A percentile compares a stretch with the other conserved stretches of the same genome.
These are phyloP conservation scores for Gentiana macrophylla DNA, from an alignment of 257 asterid genomes.

Conservation along the genomic window DNA sequence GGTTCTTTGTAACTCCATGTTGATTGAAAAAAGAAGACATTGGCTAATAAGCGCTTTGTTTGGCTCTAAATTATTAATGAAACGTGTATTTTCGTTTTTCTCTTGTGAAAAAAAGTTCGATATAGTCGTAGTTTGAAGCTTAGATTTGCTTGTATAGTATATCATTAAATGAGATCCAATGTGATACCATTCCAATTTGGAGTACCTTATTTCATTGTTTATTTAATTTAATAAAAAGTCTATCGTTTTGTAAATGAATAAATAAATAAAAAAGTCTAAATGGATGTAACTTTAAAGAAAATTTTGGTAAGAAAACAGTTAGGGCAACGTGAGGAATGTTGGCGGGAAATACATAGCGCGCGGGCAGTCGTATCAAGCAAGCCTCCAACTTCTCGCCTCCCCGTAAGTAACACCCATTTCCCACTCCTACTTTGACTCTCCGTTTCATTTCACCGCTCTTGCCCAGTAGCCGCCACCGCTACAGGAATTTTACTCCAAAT, in stretches of 20 bases:
- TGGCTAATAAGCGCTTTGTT: neutral
- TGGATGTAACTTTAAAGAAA: neutral
- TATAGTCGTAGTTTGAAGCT: no score
- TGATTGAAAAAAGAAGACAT: neutral
- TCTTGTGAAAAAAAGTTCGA: neutral
- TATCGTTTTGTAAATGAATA: neutral
- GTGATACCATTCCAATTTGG: neutral
- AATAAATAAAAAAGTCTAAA: neutral
- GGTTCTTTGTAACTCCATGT: no score
- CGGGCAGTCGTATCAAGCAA: slow-evolving; percentile 21
- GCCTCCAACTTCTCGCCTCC: slow-evolving; percentile 14
- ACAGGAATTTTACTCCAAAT: no score
- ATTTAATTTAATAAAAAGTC: neutral
- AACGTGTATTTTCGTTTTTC: neutral
- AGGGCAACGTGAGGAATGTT: slow-evolving; percentile 9
- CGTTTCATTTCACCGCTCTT: neutral
- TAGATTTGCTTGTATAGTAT: neutral
- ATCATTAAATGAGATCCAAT: neutral
- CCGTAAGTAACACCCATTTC: neutral
- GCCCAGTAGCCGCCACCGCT: neutral
- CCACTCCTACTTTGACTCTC: neutral
- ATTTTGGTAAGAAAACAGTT: neutral
- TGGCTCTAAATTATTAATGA: neutral
- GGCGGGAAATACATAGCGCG: slow-evolving; percentile 51
- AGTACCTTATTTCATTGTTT: no score